Evolutionary conservation across 2,329 filamentous ascomycete species (phyloP).

Genomic region (Helotiales sp.): DNA sequence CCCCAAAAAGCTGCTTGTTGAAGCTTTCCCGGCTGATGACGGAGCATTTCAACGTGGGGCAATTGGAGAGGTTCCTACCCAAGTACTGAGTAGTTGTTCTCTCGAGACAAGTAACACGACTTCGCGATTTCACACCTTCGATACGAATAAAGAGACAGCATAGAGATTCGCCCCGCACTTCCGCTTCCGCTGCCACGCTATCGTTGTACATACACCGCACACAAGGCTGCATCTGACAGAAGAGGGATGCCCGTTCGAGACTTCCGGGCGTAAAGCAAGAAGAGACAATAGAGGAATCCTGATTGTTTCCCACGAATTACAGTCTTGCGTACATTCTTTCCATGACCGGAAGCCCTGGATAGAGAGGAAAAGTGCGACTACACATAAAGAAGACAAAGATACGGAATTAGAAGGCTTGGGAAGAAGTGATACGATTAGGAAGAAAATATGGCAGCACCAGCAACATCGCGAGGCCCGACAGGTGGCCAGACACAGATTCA

Average conservation of each 20-base stretch:
- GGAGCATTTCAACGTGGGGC: background rate
- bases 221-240: background rate
- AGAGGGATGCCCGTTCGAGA: background rate
- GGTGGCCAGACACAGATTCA: conserved; percentile 7
- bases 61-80: no score
- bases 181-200: no score
- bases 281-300: background rate
- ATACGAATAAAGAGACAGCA: background rate
- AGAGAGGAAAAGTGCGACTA: background rate
- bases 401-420: background rate
- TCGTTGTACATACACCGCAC: no score
- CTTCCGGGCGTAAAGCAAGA: background rate
- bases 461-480: background rate
- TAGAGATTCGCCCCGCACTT: background rate
- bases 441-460: conserved; percentile 1
- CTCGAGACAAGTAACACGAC: background rate
- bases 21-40: background rate
- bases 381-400: background rate
- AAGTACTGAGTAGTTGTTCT: no score
- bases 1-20: no score
- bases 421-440: background rate
- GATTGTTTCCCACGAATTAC: background rate
- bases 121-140: background rate
- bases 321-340: background rate
- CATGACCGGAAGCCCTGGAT: background rate